phyloP scores from a whole-genome alignment of 2,329 filamentous ascomycete genomes.

The Penicillium sp. region DNA sequence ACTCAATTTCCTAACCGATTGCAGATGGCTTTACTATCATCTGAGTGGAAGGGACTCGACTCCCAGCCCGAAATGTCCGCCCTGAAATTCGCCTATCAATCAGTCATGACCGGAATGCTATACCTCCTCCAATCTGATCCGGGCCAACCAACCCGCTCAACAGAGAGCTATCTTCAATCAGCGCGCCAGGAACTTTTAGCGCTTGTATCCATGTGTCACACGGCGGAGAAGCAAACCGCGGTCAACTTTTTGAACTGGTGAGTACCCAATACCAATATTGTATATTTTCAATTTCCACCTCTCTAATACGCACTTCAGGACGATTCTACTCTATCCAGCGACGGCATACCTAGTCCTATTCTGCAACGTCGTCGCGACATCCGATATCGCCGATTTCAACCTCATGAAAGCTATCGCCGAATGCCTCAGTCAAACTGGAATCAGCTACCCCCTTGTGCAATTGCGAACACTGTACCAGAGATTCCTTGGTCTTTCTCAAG shows the following conservation, averaged over 20 bases:
- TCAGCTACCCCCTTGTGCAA: conserved; percentile 15
- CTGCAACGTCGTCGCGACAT: conserved; percentile 22
- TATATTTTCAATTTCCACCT: background rate
- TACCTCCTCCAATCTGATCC: conserved; percentile 15
- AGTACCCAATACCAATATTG: background rate
- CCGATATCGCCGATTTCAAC: conserved; percentile 19
- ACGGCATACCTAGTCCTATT: conserved; percentile 24
- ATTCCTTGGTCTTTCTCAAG: conserved; percentile 15
- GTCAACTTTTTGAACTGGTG: conserved; percentile 21
- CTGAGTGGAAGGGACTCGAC: conserved; percentile 21
- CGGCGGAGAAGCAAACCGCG: conserved; percentile 14
- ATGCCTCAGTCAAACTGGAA: conserved; percentile 12
- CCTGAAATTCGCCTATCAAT: conserved; percentile 22
- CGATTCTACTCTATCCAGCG: conserved; percentile 22
- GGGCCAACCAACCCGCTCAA: background rate
- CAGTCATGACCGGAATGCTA: conserved; percentile 20
- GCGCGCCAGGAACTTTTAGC: conserved; percentile 22
- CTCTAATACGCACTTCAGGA: conserved; percentile 12
- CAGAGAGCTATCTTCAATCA: conserved; percentile 15
- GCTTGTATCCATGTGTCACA: conserved; percentile 18
- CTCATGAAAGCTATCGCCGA: conserved; percentile 18
- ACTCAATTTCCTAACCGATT: background rate
- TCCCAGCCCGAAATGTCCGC: conserved; percentile 18
- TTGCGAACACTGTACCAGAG: conserved; percentile 17
- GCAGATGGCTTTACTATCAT: conserved; percentile 14